Evolutionary conservation across 2,329 filamentous ascomycete genomes (phyloP).

Genomic region (Trichoderma afroharzianum): DNA sequence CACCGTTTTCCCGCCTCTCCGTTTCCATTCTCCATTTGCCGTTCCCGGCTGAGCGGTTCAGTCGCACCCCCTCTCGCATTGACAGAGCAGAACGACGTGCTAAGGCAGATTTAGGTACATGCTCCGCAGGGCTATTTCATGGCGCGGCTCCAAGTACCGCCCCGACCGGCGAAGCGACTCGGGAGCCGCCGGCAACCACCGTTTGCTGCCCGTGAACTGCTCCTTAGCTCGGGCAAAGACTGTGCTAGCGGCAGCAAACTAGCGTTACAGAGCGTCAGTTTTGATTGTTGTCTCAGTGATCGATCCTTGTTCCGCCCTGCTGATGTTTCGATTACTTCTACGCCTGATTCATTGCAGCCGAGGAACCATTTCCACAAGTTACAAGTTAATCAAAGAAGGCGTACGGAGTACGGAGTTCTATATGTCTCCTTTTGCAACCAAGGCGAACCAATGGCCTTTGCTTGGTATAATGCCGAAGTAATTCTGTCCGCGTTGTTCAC

Average conservation of each 20-base stretch:
- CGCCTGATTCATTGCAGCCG: background rate
- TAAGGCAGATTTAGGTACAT: conserved; percentile 4
- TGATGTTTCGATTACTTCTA: background rate
- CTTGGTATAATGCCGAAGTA: background rate
- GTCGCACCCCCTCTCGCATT: background rate
- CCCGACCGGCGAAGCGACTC: background rate
- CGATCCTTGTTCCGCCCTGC: background rate
- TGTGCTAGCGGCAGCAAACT: conserved; percentile 1
- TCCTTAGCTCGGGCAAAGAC: background rate
- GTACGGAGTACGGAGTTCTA: background rate
- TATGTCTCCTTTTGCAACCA: background rate
- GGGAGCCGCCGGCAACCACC: background rate
- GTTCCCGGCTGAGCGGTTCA: conserved; percentile 6
- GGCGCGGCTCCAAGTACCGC: conserved; percentile 7
- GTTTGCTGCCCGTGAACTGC: background rate
- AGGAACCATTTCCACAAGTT: background rate
- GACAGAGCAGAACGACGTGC: background rate
- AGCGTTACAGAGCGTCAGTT: background rate
- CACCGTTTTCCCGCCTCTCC: background rate
- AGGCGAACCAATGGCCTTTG: background rate
- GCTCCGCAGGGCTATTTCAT: background rate
- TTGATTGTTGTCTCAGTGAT: background rate
- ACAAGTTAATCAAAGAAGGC: background rate
- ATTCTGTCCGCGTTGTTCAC: background rate
- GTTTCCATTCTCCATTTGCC: background rate